Percentiles rank a stretch among this genome's conserved stretches.
Conservation (phyloP, 345 rosid species). For the Pugionium cornutum region DNA sequence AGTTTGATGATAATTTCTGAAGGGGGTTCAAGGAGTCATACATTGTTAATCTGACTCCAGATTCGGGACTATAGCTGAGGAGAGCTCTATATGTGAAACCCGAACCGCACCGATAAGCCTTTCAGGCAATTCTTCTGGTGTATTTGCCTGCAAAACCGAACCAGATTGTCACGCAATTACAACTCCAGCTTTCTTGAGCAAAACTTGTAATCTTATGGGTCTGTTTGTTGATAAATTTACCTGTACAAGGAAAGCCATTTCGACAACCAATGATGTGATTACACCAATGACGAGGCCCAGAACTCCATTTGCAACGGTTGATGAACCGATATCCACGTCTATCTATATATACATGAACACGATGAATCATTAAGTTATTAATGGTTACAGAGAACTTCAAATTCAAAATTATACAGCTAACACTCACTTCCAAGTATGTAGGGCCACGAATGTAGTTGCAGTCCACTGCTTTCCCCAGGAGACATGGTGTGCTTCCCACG, state of each 20-base stretch:
- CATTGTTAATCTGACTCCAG: conserved; percentile 49
- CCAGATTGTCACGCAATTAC: neutral
- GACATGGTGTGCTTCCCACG: conserved; percentile 99
- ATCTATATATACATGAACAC: conserved; percentile 47
- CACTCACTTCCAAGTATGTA: conserved; percentile 75
- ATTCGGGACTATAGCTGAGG: conserved; percentile 80
- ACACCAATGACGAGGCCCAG: conserved; percentile 94
- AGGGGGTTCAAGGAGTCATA: conserved; percentile 6
- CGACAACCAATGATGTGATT: conserved; percentile 83
- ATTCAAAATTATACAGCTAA: neutral
- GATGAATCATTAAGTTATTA: neutral
- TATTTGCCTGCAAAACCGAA: conserved; percentile 64
- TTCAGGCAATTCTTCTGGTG: conserved; percentile 90
- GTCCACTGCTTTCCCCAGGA: conserved; percentile 95
- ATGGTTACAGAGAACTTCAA: neutral
- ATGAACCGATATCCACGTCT: conserved; percentile 94
- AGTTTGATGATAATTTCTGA: conserved; percentile 24
- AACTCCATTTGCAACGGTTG: conserved; percentile 98
- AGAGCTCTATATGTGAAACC: conserved; percentile 85
- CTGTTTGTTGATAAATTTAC: conserved; percentile 4
- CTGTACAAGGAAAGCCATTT: conserved; percentile 99
- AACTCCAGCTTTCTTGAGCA: neutral
- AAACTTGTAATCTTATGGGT: neutral
- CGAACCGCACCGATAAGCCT: conserved; percentile 88
- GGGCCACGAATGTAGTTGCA: conserved; percentile 89